Evolutionary conservation across 1,284 basidiomycete species (phyloP).

Genomic region (Malassezia pachydermatis): DNA sequence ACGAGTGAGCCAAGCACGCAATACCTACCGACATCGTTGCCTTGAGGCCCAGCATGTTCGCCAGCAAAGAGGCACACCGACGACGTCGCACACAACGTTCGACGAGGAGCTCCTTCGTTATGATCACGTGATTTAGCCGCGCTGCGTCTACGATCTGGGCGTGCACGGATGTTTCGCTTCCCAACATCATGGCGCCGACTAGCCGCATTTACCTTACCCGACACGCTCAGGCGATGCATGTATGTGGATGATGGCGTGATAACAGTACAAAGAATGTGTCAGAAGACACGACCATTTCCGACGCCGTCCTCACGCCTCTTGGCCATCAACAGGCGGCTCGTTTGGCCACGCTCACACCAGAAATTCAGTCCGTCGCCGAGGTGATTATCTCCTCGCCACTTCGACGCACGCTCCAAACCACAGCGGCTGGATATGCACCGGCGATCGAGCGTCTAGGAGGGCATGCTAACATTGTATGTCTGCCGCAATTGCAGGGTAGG

Average conservation of each 20-base stretch:
- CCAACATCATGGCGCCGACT: conserved; percentile 22
- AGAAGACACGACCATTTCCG: conserved; percentile 36
- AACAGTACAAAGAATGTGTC: conserved; percentile 23
- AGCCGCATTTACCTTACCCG: conserved; percentile 32
- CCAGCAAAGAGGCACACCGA: too few relatives aligned
- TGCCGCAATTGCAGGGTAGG: conserved; percentile 41
- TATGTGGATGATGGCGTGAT: conserved; percentile 18
- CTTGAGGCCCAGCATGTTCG: conserved; percentile 48
- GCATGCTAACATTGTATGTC: conserved; percentile 25
- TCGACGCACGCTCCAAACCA: conserved; percentile 43
- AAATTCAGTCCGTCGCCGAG: conserved; percentile 28
- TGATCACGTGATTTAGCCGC: conserved; percentile 1
- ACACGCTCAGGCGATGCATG: conserved; percentile 40
- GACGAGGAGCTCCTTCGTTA: neutral
- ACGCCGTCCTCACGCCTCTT: conserved; percentile 43
- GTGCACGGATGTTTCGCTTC: too few relatives aligned
- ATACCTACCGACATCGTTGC: conserved; percentile 40
- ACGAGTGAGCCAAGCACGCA: neutral
- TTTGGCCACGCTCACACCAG: conserved; percentile 25
- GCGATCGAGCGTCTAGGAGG: conserved; percentile 39
- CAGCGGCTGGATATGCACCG: conserved; percentile 36
- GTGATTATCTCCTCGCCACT: conserved; percentile 38
- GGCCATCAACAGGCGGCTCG: conserved; percentile 40
- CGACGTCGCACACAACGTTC: too few relatives aligned
- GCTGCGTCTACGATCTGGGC: too few relatives aligned